Evolutionary conservation across 768 basidiomycete species (phyloP).

Genomic region (Auriculariales sp.): DNA sequence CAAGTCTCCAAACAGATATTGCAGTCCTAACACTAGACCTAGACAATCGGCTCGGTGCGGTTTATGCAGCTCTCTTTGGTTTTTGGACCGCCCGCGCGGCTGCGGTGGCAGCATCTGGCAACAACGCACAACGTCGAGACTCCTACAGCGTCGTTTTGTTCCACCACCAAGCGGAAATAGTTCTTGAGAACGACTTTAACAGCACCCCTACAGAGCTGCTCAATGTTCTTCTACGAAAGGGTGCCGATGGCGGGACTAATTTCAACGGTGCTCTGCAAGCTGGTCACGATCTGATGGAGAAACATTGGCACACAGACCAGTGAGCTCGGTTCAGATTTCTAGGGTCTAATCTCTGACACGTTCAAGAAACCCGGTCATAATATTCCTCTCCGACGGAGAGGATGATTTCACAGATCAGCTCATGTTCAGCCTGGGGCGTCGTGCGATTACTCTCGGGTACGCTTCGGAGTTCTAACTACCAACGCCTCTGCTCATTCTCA

Average conservation of each 20-base stretch:
- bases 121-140: constrained; percentile 23
- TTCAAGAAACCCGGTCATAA: constrained; percentile 31
- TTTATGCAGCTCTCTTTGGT: constrained; percentile 35
- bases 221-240: constrained; percentile 18
- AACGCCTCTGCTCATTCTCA: background rate
- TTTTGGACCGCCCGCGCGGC: constrained; percentile 42
- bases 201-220: constrained; percentile 32
- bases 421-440: constrained; percentile 26
- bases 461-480: background rate
- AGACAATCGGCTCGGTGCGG: constrained; percentile 42
- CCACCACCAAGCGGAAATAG: constrained; percentile 9
- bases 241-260: constrained; percentile 25
- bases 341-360: background rate
- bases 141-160: constrained; percentile 44
- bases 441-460: constrained; percentile 31
- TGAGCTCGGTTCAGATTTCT: constrained; percentile 7
- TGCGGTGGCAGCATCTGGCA: constrained; percentile 14
- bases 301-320: constrained; percentile 38
- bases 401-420: constrained; percentile 22
- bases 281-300: constrained; percentile 25
- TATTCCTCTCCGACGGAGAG: constrained; percentile 46
- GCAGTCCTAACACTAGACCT: background rate
- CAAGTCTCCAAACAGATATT: background rate
- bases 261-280: constrained; percentile 24
- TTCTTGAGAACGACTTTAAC: constrained; percentile 30